Conservation (phyloP, 2,329 filamentous ascomycete genomes). For the Aureobasidium sp. region DNA sequence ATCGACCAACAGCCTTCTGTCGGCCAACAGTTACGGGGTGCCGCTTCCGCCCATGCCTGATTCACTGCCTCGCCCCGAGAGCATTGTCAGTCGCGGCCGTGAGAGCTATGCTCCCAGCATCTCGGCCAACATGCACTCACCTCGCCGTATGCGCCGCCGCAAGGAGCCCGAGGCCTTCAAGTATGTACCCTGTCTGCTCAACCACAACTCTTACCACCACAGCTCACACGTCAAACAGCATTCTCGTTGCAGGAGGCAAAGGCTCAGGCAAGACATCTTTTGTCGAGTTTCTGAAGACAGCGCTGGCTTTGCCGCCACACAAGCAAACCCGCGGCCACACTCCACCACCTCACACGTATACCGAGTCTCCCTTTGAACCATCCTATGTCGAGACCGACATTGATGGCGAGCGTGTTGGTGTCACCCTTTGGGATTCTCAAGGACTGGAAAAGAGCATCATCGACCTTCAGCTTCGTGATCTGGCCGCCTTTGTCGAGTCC, state of each 20-base stretch:
- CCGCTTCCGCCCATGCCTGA: constrained; percentile 21
- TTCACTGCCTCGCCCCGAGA: constrained; percentile 62
- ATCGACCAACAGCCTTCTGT: constrained; percentile 5
- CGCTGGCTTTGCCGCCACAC: constrained; percentile 73
- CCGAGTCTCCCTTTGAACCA: constrained; percentile 60
- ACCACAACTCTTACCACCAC: neutral
- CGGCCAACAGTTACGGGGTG: constrained; percentile 24
- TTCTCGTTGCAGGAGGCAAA: constrained; percentile 82
- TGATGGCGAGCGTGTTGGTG: constrained; percentile 79
- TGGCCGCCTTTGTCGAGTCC: constrained; percentile 87
- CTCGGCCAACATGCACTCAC: constrained; percentile 86
- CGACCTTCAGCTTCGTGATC: constrained; percentile 86
- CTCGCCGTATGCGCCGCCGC: constrained; percentile 81
- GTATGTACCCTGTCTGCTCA: constrained; percentile 51
- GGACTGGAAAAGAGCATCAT: constrained; percentile 92
- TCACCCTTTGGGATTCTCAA: constrained; percentile 95
- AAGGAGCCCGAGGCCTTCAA: constrained; percentile 99
- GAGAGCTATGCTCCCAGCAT: constrained; percentile 94
- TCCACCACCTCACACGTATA: neutral
- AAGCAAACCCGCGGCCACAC: constrained; percentile 48
- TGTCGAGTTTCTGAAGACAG: constrained; percentile 86
- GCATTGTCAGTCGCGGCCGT: constrained; percentile 92
- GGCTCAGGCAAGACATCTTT: constrained; percentile 93
- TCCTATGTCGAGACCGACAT: constrained; percentile 93
- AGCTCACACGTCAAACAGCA: constrained; percentile 44